Base-by-base conservation (phyloP, 371 early-diverging fungal species). In the Apophysomyces variabilis region DNA sequence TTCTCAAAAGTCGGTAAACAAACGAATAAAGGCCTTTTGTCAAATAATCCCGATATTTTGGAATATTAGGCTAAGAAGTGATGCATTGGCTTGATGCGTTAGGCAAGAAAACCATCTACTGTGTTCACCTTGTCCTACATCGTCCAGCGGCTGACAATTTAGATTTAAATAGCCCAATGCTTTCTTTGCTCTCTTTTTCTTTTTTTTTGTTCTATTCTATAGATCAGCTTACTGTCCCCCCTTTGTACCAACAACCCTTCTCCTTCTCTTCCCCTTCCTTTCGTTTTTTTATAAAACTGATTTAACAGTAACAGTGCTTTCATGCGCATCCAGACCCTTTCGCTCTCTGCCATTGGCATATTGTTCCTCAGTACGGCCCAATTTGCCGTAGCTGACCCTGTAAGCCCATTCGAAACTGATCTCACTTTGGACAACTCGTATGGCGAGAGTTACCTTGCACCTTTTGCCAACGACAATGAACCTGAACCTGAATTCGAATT, bases 401-500 rank as follows among this genome's bases (percentile, higher is more conserved):
- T 60, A 26, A 26, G 32, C 18, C 45, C 54, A 16, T 3, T 21
- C 21, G 54, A 50, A 7, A 50, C 16, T 21, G 54, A 50, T 50
- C 54, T 50, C 21, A 21, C 54, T 50, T 18, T n/a, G 7, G 54
- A 50, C 21, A 26, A 50, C 4, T 21, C 54, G 21, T 54, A 61
- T 44, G 38, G 61, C 38, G 58, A 59, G 11, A 61, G 57, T 36
- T 78, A 75, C 57, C 54, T 70, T 59, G 66, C 75, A n/a, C 69
- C 66, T 1, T 78, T 73, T 57, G 65, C 65, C 26, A 58, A 62
- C 14, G 71, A 76, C n/a, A 62, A 71, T 38, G 72, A 73, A 36
- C 70, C 72, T 18, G 76, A 76, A 37, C 43, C 63, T 3, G 65
- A 70, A 4, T 77, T 74, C 46, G 75, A 73, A 56, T 68, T 75